Percentiles rank a stretch among this genome's conserved stretches.
phyloP scores from a whole-genome alignment of 768 basidiomycete genomes.

The Pluteus cervinus region DNA sequence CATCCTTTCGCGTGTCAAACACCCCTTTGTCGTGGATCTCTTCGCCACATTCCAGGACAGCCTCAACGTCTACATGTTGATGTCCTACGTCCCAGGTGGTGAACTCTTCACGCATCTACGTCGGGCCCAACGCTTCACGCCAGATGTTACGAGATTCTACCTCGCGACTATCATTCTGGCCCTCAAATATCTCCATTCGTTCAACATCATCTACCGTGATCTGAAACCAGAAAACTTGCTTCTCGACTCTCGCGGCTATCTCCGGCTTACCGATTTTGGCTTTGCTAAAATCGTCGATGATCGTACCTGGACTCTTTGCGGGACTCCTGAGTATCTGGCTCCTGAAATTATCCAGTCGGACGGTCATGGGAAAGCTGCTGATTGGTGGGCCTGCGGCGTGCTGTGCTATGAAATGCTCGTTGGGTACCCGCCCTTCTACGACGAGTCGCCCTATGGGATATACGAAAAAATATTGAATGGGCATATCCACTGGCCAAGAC shows the following conservation, averaged over 20 bases:
- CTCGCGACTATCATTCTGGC: conserved; percentile 94
- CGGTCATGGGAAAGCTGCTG: conserved; percentile 96
- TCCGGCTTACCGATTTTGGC: conserved; percentile 95
- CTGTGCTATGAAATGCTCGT: conserved; percentile 98
- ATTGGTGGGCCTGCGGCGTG: conserved; percentile 99
- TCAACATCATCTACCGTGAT: conserved; percentile 98
- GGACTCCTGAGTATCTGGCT: conserved; percentile 94
- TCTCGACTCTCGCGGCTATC: conserved; percentile 87
- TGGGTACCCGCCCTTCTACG: conserved; percentile 97
- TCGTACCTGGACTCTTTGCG: conserved; percentile 96
- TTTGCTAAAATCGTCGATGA: conserved; percentile 98
- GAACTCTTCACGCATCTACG: conserved; percentile 97
- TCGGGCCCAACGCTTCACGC: conserved; percentile 89
- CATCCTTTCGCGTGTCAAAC: conserved; percentile 86
- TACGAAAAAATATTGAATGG: conserved; percentile 95
- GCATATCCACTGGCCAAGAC: conserved; percentile 85
- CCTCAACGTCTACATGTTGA: conserved; percentile 95
- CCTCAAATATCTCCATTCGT: conserved; percentile 89
- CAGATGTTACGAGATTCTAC: conserved; percentile 98
- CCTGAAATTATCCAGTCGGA: conserved; percentile 98
- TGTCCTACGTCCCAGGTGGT: conserved; percentile 94
- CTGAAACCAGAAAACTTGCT: conserved; percentile 99
- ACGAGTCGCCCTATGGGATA: conserved; percentile 96
- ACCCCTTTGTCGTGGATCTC: conserved; percentile 96
- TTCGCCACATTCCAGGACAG: conserved; percentile 95